A percentile compares a stretch with the other conserved stretches of the same genome.
Evolutionary conservation across 257 asterid genomes (phyloP).

Genomic region (Solanum dulcamara): DNA sequence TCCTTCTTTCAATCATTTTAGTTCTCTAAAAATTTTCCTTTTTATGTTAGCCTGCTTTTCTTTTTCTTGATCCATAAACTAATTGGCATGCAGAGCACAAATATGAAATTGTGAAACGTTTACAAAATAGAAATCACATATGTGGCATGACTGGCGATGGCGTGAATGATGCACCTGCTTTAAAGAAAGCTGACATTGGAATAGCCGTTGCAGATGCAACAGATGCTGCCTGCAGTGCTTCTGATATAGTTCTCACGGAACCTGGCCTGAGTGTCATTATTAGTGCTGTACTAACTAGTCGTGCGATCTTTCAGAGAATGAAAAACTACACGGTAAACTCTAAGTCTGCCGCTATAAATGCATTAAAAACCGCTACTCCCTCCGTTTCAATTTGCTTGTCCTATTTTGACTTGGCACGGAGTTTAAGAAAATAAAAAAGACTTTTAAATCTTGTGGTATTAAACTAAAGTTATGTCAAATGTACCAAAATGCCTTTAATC

Average conservation of each 20-base stretch:
- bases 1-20: not conserved
- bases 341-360: not conserved
- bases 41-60: not conserved
- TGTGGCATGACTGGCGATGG: conserved; percentile 99
- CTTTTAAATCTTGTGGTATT: too few species aligned
- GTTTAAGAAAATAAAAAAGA: too few species aligned
- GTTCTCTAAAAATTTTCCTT: not conserved
- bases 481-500: too few species aligned
- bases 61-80: not conserved
- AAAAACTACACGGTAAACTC: conserved; percentile 16
- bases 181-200: conserved; percentile 90
- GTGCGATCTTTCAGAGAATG: conserved; percentile 9
- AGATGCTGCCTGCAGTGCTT: conserved; percentile 95
- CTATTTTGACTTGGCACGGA: too few species aligned
- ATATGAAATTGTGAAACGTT: conserved; percentile 86
- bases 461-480: too few species aligned
- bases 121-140: conserved; percentile 79
- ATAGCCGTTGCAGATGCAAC: conserved; percentile 96
- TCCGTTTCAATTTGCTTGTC: too few species aligned
- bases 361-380: too few species aligned
- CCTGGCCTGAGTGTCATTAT: conserved; percentile 93
- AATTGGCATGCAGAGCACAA: conserved; percentile 54
- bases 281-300: conserved; percentile 85
- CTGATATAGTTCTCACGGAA: conserved; percentile 92
- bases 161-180: conserved; percentile 94